A percentile compares a stretch with the other conserved stretches of the same genome.
phyloP scores from a whole-genome alignment of 352 stramenopile species.

The Globisporangium paroecandrum region DNA sequence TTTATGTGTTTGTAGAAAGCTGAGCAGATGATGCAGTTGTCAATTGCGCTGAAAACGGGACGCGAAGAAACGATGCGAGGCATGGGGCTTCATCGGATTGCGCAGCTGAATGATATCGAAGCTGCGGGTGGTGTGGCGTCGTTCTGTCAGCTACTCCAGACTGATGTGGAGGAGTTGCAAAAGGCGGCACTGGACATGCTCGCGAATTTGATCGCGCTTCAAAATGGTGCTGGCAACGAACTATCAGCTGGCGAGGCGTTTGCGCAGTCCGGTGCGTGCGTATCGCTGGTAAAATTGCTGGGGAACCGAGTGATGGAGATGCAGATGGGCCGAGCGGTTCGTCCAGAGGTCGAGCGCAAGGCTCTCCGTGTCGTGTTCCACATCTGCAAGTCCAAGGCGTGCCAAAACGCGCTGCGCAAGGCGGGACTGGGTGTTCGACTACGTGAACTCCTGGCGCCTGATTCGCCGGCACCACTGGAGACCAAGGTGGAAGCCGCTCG shows the following conservation, averaged over 20 bases:
- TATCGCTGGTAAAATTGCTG: slow-evolving; percentile 57
- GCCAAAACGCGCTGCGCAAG: slow-evolving; percentile 65
- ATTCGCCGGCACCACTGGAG: slow-evolving; percentile 48
- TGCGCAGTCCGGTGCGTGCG: slow-evolving; percentile 53
- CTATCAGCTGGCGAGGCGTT: slow-evolving; percentile 61
- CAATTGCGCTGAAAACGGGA: slow-evolving; percentile 47
- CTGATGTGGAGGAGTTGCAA: slow-evolving; percentile 51
- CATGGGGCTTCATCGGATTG: slow-evolving; percentile 71
- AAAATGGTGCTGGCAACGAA: slow-evolving; percentile 73
- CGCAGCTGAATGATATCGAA: slow-evolving; percentile 84
- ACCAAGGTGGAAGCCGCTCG: slow-evolving; percentile 64
- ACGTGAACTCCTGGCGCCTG: slow-evolving; percentile 49
- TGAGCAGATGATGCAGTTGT: slow-evolving; percentile 64
- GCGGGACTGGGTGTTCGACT: slow-evolving; percentile 49
- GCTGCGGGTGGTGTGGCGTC: slow-evolving; percentile 66
- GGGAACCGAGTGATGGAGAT: slow-evolving; percentile 55
- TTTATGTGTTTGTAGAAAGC: slow-evolving; percentile 35
- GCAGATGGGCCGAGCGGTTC: slow-evolving; percentile 36
- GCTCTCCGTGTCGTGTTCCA: slow-evolving; percentile 73
- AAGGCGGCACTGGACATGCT: slow-evolving; percentile 69
- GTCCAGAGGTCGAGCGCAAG: slow-evolving; percentile 65
- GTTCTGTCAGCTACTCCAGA: slow-evolving; percentile 67
- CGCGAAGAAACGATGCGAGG: slow-evolving; percentile 58
- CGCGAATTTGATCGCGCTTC: slow-evolving; percentile 64
- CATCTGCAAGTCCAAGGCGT: slow-evolving; percentile 56